Evolutionary conservation across 2,329 filamentous ascomycete species (phyloP).

Genomic region (Pseudogymnoascus sp.): DNA sequence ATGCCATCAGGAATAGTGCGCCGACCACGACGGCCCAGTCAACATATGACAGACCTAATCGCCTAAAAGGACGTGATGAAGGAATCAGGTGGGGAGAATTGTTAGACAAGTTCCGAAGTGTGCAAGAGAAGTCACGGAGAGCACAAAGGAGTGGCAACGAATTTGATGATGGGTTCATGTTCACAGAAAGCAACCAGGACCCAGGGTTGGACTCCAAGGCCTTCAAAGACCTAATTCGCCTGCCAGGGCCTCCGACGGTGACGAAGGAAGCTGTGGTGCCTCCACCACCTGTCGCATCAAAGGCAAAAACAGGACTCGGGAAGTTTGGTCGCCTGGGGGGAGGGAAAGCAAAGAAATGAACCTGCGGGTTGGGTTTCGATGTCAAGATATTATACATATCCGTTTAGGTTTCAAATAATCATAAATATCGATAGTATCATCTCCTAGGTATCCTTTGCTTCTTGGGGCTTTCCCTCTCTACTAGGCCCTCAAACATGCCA

Average conservation of each 20-base stretch:
- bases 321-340: conserved; percentile 65
- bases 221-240: conserved; percentile 28
- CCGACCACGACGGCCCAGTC: conserved; percentile 43
- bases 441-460: conserved; percentile 32
- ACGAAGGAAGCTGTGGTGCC: conserved; percentile 39
- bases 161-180: conserved; percentile 42
- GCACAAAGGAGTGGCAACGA: conserved; percentile 48
- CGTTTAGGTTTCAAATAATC: conserved; percentile 1
- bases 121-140: conserved; percentile 78
- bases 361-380: not conserved
- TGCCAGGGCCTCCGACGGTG: conserved; percentile 34
- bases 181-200: conserved; percentile 37
- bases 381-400: conserved; percentile 2
- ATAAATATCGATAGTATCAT: conserved; percentile 3
- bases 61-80: conserved; percentile 75
- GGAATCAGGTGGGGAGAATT: conserved; percentile 88
- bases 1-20: conserved; percentile 29
- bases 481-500: conserved; percentile 64
- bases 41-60: conserved; percentile 64
- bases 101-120: conserved; percentile 85
- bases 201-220: conserved; percentile 31
- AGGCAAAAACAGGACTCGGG: conserved; percentile 56
- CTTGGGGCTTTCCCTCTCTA: conserved; percentile 52
- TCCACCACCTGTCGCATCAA: conserved; percentile 36
- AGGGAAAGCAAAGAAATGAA: conserved; percentile 32